Evolutionary conservation across 2,329 filamentous ascomycete species (phyloP).

Genomic region (Paraphaeosphaeria minitans): DNA sequence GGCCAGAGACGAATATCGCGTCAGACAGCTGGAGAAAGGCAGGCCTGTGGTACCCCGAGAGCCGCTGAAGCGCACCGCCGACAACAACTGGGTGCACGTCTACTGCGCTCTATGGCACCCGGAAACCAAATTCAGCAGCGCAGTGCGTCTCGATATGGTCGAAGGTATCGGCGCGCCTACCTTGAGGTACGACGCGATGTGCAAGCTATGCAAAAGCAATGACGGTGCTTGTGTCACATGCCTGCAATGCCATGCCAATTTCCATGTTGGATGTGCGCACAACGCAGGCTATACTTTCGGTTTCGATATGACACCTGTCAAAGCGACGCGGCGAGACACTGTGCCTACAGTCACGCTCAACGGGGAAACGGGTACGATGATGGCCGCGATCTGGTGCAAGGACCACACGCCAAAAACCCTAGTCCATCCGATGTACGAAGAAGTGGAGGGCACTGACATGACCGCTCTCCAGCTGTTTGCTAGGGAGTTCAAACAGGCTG

Average conservation of each 20-base stretch:
- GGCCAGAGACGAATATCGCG: slow-evolving; percentile 79
- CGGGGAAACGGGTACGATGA: slow-evolving; percentile 79
- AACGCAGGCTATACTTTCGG: slow-evolving; percentile 82
- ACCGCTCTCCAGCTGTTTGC: slow-evolving; percentile 87
- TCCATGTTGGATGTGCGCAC: slow-evolving; percentile 91
- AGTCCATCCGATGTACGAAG: slow-evolving; percentile 79
- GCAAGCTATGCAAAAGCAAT: slow-evolving; percentile 79
- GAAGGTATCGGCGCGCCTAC: slow-evolving; percentile 79
- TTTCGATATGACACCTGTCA: slow-evolving; percentile 88
- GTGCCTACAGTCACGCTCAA: slow-evolving; percentile 80
- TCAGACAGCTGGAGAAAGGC: slow-evolving; percentile 81
- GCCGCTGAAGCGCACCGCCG: slow-evolving; percentile 87
- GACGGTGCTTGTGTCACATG: slow-evolving; percentile 83
- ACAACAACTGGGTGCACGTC: slow-evolving; percentile 98
- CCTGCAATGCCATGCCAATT: slow-evolving; percentile 70
- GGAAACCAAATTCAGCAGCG: slow-evolving; percentile 90
- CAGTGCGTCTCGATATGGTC: slow-evolving; percentile 78
- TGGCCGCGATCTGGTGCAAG: slow-evolving; percentile 89
- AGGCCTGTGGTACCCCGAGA: slow-evolving; percentile 85
- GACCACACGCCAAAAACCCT: slow-evolving; percentile 75
- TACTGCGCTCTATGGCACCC: slow-evolving; percentile 89
- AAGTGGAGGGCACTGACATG: slow-evolving; percentile 70
- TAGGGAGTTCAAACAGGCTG: slow-evolving; percentile 91
- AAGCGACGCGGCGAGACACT: slow-evolving; percentile 83
- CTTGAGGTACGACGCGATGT: slow-evolving; percentile 79